Conservation (phyloP, 73 alveolate species). For the Stentor roeselii region DNA sequence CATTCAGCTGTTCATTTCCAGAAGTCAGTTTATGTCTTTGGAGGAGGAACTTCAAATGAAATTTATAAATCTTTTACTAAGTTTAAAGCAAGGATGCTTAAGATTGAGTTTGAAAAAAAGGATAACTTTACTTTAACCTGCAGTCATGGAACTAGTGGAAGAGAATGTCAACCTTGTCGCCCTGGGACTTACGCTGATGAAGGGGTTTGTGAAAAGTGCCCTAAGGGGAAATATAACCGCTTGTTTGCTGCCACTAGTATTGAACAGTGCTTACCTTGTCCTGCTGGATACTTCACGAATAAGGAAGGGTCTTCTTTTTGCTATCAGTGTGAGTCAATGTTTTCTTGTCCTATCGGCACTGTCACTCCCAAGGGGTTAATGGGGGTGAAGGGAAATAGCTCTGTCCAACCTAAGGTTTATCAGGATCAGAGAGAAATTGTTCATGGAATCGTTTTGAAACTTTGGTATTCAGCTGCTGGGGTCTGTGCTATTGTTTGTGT, state of each 20-base stretch:
- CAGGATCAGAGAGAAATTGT: background rate
- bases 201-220: background rate
- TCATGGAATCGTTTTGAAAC: background rate
- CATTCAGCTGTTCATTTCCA: background rate
- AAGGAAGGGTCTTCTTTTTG: constrained; percentile 16
- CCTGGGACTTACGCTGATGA: constrained; percentile 4
- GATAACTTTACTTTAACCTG: background rate
- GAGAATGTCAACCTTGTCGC: background rate
- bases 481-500: constrained; percentile 2
- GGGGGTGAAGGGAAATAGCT: background rate
- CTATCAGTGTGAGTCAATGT: constrained; percentile 6
- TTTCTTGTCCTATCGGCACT: background rate
- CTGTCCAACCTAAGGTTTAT: constrained; percentile 12
- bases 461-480: background rate
- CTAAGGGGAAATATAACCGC: background rate
- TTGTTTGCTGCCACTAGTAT: background rate
- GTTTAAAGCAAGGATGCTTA: background rate
- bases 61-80: background rate
- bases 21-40: background rate
- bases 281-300: background rate
- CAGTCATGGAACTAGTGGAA: constrained; percentile 14
- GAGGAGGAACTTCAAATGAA: background rate
- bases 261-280: constrained; percentile 23
- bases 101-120: too few relatives aligned
- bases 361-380: background rate